These are phyloP conservation scores for Rhizopus stolonifer DNA, from an alignment of 371 early-diverging fungal genomes.

Conservation along the genomic window DNA sequence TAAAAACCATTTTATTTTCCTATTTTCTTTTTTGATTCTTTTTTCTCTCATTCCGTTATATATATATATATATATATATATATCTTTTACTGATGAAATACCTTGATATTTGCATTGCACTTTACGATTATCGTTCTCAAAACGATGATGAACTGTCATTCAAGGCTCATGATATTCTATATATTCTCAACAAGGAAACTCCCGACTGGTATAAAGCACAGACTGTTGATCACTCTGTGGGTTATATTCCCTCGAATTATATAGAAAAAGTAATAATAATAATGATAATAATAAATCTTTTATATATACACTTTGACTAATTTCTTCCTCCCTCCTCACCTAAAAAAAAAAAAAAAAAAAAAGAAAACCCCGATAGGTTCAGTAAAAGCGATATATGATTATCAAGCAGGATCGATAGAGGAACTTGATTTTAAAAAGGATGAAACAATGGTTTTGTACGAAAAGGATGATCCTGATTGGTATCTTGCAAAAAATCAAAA, in stretches of 20 bases:
- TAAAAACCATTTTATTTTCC: too few species aligned
- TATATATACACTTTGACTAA: background rate
- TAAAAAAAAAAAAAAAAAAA: too few species aligned
- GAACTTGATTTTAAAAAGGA: slow-evolving; percentile 78
- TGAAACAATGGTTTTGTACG: slow-evolving; percentile 66
- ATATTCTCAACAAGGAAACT: slow-evolving; percentile 68
- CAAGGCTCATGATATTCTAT: slow-evolving; percentile 71
- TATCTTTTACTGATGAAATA: slow-evolving; percentile 37
- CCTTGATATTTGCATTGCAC: slow-evolving; percentile 39
- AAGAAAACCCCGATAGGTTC: slow-evolving; percentile 49
- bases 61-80: too few species aligned
- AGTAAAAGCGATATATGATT: slow-evolving; percentile 77
- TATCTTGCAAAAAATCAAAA: slow-evolving; percentile 58
- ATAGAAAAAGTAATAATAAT: slow-evolving; percentile 57
- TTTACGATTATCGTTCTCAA: slow-evolving; percentile 83
- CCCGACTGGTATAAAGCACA: slow-evolving; percentile 81
- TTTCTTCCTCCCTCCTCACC: too few species aligned
- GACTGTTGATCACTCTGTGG: slow-evolving; percentile 52
- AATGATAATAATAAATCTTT: background rate
- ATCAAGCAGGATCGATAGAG: slow-evolving; percentile 73
- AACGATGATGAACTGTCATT: slow-evolving; percentile 85
- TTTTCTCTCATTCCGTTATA: too few species aligned
- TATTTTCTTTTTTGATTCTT: slow-evolving; percentile 1
- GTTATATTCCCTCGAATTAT: slow-evolving; percentile 80
- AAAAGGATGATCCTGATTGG: slow-evolving; percentile 83